Evolutionary conservation across 1,139 yeast genomes (phyloP), one percentile per base, ranked within the genome.

Genomic region (Yamadazyma aaseri): DNA sequence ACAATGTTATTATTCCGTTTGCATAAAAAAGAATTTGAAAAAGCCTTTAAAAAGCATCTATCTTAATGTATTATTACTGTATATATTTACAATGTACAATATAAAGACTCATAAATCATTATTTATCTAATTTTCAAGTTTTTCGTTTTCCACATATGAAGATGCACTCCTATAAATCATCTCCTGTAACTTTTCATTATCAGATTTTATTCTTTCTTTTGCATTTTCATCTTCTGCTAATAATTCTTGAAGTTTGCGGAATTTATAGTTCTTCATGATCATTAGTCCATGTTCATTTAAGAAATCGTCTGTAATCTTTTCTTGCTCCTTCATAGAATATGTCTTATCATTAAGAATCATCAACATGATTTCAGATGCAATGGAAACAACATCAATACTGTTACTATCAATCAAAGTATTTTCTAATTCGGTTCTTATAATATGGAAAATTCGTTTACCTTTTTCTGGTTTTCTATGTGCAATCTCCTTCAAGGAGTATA

Each of bases 1-100:
- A 79, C 96, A 0, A 87, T 89, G 96, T 60, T 81, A 36, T 57
- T 89, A 17, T 89, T 79, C 52, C 71, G 87, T 41, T 52, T 75
- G 36, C 73, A 76, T 48, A 80, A 76, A 49, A 63, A 60, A 34
- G 86, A 78, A 33, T 81, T 85, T 45, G 92, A 84, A 44, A 56
- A 56, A 33, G 36, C 36, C 17, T 21, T 39, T 13, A 41, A 41
- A 24, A 14, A 17, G 23, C 14, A 15, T 13, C 26, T 10, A 25
- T 12, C 14, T 18, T 25, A 26, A 30, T 12, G 28, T 8, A 17
- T 16, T 17, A 31, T 16, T 16, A 29, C 5, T n/a, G 15, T 22
- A 10, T 22, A 6, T 11, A 22, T 11, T 10, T 28, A 28, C 30
- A 28, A 28, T 29, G 26, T 22, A 29, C 31, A 20, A 21, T 29